Base-by-base conservation (phyloP, 352 stramenopile species). In the Phytophthora pinifolia region DNA sequence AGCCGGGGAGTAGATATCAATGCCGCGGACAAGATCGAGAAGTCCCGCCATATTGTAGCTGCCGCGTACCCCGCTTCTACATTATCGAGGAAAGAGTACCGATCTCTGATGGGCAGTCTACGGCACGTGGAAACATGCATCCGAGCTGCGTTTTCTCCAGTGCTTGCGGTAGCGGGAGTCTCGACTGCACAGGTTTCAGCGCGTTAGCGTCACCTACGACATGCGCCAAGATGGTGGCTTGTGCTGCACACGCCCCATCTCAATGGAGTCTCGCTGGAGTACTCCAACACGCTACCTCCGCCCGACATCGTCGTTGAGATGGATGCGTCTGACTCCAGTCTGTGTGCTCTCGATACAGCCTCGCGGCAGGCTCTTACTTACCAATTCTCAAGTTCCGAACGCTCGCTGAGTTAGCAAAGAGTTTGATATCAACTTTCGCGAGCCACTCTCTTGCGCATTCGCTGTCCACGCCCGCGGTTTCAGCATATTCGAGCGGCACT, bases 31-130 rank as follows among this genome's bases (percentile, higher is more conserved):
- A 61, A 58, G 41, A 49, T 58, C 2, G 25, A 10, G 1, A 58
- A 49, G 38, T 18, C 49, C 6, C 27, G 17, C 0, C 0, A 13
- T 8, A 34, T 49, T 2, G 49, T 58, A 10, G 3, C 27, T 49
- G 10, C 27, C 6, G 30, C 39, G 4, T 43, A 48, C 42, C 1
- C 13, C n/a, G 29, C 38, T 8, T 15, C 29, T n/a, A 32, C 3
- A 3, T 30, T 58, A 10, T 43, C 38, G 1, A 13, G 50, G 2
- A 25, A 50, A 7, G 43, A 1, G 14, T 52, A 53, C n/a, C 33
- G 43, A 18, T 63, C 55, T 2, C 55, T 63, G 5, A 22, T 58
- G 15, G 55, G 55, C 6, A 43, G 46, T 31, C 35, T 41, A 2
- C 12, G 35, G 1, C 35, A 41, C n/a, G 12, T 41, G 18, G 35